Conservation (phyloP, 116 monocot species). For the Dioscorea cayenensis region DNA sequence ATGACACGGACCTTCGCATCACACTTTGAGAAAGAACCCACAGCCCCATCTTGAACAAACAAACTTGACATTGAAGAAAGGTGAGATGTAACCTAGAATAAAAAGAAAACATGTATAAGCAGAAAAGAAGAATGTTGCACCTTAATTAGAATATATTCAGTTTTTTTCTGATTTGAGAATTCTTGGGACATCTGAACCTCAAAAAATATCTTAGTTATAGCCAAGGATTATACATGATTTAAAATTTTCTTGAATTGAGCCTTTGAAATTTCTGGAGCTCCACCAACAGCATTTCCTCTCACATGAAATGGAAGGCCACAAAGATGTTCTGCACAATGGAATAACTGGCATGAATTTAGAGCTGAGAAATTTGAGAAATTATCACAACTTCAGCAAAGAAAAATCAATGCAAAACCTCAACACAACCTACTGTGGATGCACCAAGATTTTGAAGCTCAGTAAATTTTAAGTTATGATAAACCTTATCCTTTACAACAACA, state of each 20-base stretch:
- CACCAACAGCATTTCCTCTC: slow-evolving; percentile 59
- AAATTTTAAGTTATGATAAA: slow-evolving; percentile 55
- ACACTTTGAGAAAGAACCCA: slow-evolving; percentile 57
- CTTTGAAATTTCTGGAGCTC: slow-evolving; percentile 57
- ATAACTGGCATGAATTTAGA: background rate
- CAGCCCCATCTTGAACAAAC: slow-evolving; percentile 88
- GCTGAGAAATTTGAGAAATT: background rate
- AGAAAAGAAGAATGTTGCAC: background rate
- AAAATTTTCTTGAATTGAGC: slow-evolving; percentile 76
- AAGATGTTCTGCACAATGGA: slow-evolving; percentile 25
- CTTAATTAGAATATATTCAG: too few relatives aligned
- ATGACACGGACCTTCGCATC: slow-evolving; percentile 92
- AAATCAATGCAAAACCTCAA: background rate
- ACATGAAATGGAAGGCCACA: slow-evolving; percentile 55
- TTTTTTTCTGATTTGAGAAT: too few relatives aligned
- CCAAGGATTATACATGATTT: slow-evolving; percentile 53
- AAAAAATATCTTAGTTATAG: too few relatives aligned
- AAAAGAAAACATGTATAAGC: slow-evolving; percentile 3
- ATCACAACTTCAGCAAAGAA: background rate
- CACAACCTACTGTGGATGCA: slow-evolving; percentile 40
- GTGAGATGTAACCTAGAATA: slow-evolving; percentile 74
- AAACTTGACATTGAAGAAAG: slow-evolving; percentile 62
- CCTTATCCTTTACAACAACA: slow-evolving; percentile 72
- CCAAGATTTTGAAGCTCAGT: slow-evolving; percentile 67
- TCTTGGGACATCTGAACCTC: too few relatives aligned